A percentile compares a stretch with the other conserved stretches of the same genome.
Evolutionary conservation across 2,329 filamentous ascomycete genomes (phyloP).

Genomic region (Trichoderma lentiforme): DNA sequence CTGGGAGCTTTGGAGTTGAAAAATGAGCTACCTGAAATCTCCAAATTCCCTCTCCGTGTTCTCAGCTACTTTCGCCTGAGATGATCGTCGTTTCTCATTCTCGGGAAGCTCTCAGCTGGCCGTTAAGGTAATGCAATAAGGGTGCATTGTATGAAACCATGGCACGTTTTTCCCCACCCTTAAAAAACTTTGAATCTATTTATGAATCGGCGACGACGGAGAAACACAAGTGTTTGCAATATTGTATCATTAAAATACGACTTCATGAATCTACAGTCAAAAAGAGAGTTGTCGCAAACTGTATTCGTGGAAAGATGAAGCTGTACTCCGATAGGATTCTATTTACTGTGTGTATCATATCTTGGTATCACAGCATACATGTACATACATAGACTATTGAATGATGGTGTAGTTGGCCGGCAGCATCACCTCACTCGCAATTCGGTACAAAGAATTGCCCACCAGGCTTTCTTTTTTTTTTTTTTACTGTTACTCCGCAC

Average conservation of each 20-base stretch:
- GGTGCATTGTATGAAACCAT: slow-evolving; percentile 14
- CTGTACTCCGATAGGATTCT: not conserved
- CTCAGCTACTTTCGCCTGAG: not conserved
- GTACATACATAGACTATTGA: not conserved
- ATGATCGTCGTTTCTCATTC: not conserved
- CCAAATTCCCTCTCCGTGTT: not conserved
- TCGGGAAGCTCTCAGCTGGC: not conserved
- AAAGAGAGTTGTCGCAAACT: not conserved
- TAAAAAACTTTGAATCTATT: slow-evolving; percentile 3
- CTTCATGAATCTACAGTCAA: not conserved
- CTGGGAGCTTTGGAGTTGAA: not conserved
- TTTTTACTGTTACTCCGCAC: not conserved
- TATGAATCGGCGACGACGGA: not conserved
- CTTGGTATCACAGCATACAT: not conserved
- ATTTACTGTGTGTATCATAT: not conserved
- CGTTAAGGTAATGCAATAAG: not conserved
- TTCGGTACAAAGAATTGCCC: not conserved
- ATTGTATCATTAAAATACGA: too few relatives aligned
- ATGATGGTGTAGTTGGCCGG: not conserved
- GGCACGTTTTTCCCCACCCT: slow-evolving; percentile 8
- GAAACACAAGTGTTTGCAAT: not conserved
- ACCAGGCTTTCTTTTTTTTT: not conserved
- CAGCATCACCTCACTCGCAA: not conserved
- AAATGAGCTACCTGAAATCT: not conserved
- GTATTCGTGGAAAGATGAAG: not conserved